phyloP scores from a whole-genome alignment of 208 protist genomes.

The Cochliopodium minus region DNA sequence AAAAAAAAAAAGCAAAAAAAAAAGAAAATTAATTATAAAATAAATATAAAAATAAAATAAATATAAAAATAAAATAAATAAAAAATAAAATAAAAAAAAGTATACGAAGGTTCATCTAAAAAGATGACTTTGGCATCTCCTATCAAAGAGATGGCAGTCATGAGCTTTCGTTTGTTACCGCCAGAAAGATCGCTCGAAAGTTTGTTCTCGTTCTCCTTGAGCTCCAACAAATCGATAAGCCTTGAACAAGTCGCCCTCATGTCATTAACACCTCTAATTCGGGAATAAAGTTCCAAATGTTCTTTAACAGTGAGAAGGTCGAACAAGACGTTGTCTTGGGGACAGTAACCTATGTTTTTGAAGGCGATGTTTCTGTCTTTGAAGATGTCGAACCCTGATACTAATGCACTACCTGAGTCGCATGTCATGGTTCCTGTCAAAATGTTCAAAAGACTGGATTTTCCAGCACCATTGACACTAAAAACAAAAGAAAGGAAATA shows the following conservation, averaged over 20 bases:
- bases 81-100: no score
- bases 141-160: constrained; percentile 49
- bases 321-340: constrained; percentile 18
- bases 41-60: no score
- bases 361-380: not conserved
- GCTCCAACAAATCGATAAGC: not conserved
- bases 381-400: not conserved
- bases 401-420: not conserved
- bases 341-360: constrained; percentile 17
- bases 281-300: constrained; percentile 19
- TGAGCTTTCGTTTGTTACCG: constrained; percentile 60
- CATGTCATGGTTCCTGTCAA: constrained; percentile 29
- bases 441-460: constrained; percentile 52
- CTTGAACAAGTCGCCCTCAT: not conserved
- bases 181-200: constrained; percentile 27
- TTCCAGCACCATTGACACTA: no score
- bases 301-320: constrained; percentile 20
- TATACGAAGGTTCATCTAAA: constrained; percentile 64
- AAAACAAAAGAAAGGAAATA: no score
- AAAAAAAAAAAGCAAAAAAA: no score
- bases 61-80: no score
- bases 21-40: no score
- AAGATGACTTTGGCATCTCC: constrained; percentile 46
- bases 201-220: not conserved
- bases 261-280: not conserved